Percentiles rank a stretch among this genome's conserved stretches.
Conservation (phyloP, 768 basidiomycete genomes). For the Nidularia sp. region DNA sequence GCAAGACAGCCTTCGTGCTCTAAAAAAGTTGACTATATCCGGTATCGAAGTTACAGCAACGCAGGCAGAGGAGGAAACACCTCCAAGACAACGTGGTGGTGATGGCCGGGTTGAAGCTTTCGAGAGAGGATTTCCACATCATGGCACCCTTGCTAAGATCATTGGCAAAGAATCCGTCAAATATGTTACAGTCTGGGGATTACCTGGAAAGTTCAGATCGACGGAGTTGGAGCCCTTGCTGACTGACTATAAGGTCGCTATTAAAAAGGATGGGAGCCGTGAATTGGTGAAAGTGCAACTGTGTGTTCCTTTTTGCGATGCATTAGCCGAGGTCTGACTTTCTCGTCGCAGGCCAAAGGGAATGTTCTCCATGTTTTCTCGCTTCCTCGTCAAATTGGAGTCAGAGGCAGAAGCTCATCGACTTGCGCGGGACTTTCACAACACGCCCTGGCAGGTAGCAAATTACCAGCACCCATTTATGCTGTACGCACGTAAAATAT, state of each 20-base stretch:
- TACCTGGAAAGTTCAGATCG: constrained; percentile 44
- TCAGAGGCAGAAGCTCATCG: constrained; percentile 67
- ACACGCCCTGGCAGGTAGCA: constrained; percentile 41
- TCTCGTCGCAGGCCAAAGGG: constrained; percentile 22
- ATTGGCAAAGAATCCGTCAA: constrained; percentile 41
- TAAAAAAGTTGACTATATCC: constrained; percentile 40
- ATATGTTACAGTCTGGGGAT: constrained; percentile 56
- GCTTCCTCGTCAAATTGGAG: constrained; percentile 50
- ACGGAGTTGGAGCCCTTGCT: constrained; percentile 35
- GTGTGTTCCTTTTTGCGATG: constrained; percentile 29
- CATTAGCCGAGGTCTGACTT: constrained; percentile 1
- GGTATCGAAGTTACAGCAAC: constrained; percentile 32
- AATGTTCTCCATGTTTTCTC: constrained; percentile 42
- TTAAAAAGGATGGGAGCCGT: constrained; percentile 24
- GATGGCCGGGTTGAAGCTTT: constrained; percentile 23
- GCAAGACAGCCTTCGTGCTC: constrained; percentile 30
- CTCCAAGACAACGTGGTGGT: constrained; percentile 18
- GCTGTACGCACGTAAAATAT: constrained; percentile 43
- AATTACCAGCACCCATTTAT: constrained; percentile 31
- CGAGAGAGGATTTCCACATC: constrained; percentile 22
- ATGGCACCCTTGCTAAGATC: constrained; percentile 51
- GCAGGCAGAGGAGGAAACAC: constrained; percentile 3
- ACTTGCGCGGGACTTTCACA: constrained; percentile 59
- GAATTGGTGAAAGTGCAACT: constrained; percentile 44
- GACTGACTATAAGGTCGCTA: constrained; percentile 35